A percentile compares a stretch with the other conserved stretches of the same genome.
Conservation (phyloP, 805 yeast species). For the Hanseniaspora thailandica region DNA sequence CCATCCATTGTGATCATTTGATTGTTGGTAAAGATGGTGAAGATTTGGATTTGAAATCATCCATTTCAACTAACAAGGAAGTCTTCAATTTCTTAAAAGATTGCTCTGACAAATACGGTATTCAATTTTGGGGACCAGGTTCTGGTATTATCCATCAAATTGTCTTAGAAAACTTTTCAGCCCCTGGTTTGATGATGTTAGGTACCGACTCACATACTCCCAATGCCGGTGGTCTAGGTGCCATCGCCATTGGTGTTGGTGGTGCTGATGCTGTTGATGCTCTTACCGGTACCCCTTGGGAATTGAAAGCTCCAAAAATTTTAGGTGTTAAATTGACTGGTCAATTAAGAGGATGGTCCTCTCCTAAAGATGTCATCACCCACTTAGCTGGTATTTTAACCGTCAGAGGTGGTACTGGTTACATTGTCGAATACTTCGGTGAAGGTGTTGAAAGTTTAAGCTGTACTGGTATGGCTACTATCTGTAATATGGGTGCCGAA, state of each 20-base stretch:
- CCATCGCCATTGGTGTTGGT: conserved; percentile 98
- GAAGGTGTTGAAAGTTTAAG: conserved; percentile 80
- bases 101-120: conserved; percentile 89
- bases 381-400: conserved; percentile 84
- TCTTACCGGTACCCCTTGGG: conserved; percentile 96
- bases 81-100: conserved; percentile 89
- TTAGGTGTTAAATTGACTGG: conserved; percentile 93
- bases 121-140: conserved; percentile 99
- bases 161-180: conserved; percentile 89
- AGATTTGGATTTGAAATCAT: conserved; percentile 62
- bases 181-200: conserved; percentile 92
- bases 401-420: conserved; percentile 97
- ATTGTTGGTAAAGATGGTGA: conserved; percentile 96
- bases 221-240: conserved; percentile 97
- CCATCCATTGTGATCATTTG: conserved; percentile 96
- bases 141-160: conserved; percentile 98
- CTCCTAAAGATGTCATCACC: conserved; percentile 94
- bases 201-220: conserved; percentile 99
- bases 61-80: conserved; percentile 80
- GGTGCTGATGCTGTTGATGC: conserved; percentile 99
- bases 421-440: conserved; percentile 92
- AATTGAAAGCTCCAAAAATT: conserved; percentile 90
- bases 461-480: conserved; percentile 99
- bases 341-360: conserved; percentile 78
- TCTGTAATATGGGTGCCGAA: conserved; percentile 99